phyloP scores from a whole-genome alignment of 352 stramenopile genomes.

The Globisporangium yorkense region DNA sequence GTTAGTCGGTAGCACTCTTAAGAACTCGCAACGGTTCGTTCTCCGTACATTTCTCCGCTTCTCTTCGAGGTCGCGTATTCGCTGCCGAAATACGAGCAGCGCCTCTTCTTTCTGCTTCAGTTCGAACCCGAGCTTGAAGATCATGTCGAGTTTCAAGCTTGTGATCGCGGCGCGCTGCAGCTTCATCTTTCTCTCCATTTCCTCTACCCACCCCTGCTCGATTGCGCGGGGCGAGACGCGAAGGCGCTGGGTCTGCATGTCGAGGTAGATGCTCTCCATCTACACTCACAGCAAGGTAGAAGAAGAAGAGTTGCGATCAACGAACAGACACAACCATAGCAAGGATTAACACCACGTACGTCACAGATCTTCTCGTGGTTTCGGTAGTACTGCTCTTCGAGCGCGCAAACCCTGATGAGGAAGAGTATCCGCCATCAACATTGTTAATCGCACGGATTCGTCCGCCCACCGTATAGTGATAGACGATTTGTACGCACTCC shows the following conservation, averaged over 20 bases:
- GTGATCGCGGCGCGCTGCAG: slow-evolving; percentile 55
- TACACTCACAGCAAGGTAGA: slow-evolving; percentile 6
- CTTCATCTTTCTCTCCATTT: slow-evolving; percentile 76
- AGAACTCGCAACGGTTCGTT: too few species aligned
- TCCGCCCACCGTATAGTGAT: background rate
- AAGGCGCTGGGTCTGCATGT: slow-evolving; percentile 74
- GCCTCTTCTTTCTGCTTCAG: slow-evolving; percentile 54
- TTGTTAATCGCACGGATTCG: background rate
- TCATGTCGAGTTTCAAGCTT: slow-evolving; percentile 38
- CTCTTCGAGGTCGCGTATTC: slow-evolving; percentile 36
- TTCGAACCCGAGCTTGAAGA: slow-evolving; percentile 50
- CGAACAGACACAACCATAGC: background rate
- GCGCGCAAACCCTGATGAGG: slow-evolving; percentile 34
- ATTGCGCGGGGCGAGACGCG: slow-evolving; percentile 71
- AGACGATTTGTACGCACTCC: slow-evolving; percentile 26
- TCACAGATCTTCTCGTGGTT: slow-evolving; percentile 59
- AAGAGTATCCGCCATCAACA: background rate
- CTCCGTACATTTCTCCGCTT: slow-evolving; percentile 36
- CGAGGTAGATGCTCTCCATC: slow-evolving; percentile 77
- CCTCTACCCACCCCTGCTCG: slow-evolving; percentile 75
- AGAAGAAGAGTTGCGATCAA: background rate
- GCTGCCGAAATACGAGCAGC: slow-evolving; percentile 24
- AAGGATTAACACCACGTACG: slow-evolving; percentile 22
- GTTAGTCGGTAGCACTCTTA: background rate
- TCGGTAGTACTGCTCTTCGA: slow-evolving; percentile 62